Base-by-base conservation (phyloP, 192 early-diverging fungal genomes). In the Oehlia diaphana region DNA sequence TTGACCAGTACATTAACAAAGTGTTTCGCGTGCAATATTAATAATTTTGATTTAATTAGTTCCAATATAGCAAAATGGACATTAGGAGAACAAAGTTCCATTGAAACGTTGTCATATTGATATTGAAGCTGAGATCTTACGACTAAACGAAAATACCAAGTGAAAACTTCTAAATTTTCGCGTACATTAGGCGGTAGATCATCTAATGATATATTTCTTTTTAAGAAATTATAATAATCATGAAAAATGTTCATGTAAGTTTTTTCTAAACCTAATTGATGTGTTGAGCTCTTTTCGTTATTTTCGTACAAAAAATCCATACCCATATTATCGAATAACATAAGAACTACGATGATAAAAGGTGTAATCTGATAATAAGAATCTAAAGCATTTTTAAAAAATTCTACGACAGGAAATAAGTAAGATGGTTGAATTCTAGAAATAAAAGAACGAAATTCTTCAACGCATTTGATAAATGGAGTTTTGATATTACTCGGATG, bases 11-110 rank as follows among this genome's bases (percentile, higher is more conserved):
- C 73, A 14, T 86, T 80, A 14, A 90, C 70, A 62, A 90, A 79
- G 42, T 90, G 80, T 4, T 82, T 83, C 9, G 89, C 86, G 31
- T 90, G 89, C 31, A 90, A 72, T 19, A 79, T 71, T 13, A 68
- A 79, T 39, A 79, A 63, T 19, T 72, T 79, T 16, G 77, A 70
- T 39, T 79, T 68, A 26, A 71, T 79, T 16, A 35, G 14, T 19
- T 69, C 58, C 23, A 61, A 67, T 9, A 58, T 62, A 12, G 50
- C 47, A 42, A 79, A 79, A 49, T 64, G 37, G 13, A 79, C 44
- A 13, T 53, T 19, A 44, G 63, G 42, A 31, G 28, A n/a, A 26
- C 35, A 47, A 47, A 79, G 63, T 12, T 53, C 19, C 4, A 10
- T 1, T 1, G 53, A 50, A 39, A 79, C 37, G 26, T 26, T 26